Evolutionary conservation across 371 early-diverging fungal species (phyloP).

Genomic region (Mortierella sp.): DNA sequence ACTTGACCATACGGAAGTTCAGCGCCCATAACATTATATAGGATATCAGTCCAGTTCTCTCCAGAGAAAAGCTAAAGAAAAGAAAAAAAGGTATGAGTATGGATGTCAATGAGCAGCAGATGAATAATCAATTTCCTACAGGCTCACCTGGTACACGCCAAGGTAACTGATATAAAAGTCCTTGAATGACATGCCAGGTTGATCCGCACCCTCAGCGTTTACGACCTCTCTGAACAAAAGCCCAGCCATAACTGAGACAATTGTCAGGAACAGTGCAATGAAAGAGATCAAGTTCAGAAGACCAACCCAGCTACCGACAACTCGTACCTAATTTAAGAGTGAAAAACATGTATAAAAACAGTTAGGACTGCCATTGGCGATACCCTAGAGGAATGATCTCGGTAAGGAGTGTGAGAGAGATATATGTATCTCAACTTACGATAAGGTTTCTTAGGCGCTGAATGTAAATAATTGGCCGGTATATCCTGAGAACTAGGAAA

Average conservation of each 20-base stretch:
- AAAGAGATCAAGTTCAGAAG: conserved; percentile 73
- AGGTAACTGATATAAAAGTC: conserved; percentile 74
- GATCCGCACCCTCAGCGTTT: neutral
- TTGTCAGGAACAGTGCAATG: conserved; percentile 65
- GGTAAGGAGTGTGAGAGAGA: too few relatives aligned
- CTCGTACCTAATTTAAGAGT: conserved; percentile 59
- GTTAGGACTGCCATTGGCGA: neutral
- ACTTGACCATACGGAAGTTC: conserved; percentile 47
- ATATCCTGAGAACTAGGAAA: conserved; percentile 73
- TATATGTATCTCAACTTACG: conserved; percentile 44
- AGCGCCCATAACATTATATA: conserved; percentile 63
- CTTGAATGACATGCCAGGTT: conserved; percentile 66
- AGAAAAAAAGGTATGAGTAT: neutral
- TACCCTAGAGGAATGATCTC: too few relatives aligned
- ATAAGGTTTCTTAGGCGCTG: conserved; percentile 68
- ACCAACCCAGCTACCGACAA: conserved; percentile 72
- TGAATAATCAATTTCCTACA: neutral
- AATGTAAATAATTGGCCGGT: conserved; percentile 68
- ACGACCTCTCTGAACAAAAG: conserved; percentile 60
- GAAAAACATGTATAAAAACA: neutral
- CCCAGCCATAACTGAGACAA: conserved; percentile 70
- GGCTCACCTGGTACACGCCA: conserved; percentile 68
- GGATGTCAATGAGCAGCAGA: neutral
- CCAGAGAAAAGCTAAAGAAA: conserved; percentile 70
- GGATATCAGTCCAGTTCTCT: conserved; percentile 76